phyloP scores from a whole-genome alignment of 192 early-diverging fungal species.

The Gonapodya sp. region DNA sequence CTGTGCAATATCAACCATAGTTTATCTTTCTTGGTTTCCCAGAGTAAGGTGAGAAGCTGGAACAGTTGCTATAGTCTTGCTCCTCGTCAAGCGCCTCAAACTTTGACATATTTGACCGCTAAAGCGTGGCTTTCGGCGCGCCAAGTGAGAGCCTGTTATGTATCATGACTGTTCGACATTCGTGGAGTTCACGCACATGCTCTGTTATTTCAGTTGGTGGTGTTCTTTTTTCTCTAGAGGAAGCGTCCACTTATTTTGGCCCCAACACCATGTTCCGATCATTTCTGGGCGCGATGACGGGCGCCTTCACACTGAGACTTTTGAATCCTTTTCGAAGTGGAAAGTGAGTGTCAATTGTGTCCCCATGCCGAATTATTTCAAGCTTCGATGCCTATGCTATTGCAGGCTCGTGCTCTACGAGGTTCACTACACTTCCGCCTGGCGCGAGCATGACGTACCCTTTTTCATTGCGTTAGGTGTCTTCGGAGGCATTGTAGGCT shows the following conservation, averaged over 20 bases:
- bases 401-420: conserved; percentile 60
- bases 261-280: conserved; percentile 90
- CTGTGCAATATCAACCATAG: background rate
- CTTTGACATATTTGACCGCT: too few relatives aligned
- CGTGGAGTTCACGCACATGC: too few relatives aligned
- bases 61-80: too few relatives aligned
- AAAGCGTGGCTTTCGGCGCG: background rate
- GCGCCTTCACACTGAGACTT: conserved; percentile 68
- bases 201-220: conserved; percentile 78
- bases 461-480: conserved; percentile 76
- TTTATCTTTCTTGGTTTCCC: background rate
- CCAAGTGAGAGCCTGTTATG: background rate
- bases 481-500: conserved; percentile 71
- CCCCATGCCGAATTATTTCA: too few relatives aligned
- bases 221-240: conserved; percentile 84
- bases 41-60: background rate
- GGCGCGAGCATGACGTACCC: conserved; percentile 84
- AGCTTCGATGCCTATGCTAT: too few relatives aligned
- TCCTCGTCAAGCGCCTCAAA: too few relatives aligned
- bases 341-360: conserved; percentile 38
- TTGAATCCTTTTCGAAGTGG: conserved; percentile 69
- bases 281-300: conserved; percentile 87
- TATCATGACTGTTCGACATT: too few relatives aligned
- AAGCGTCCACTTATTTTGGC: conserved; percentile 54
- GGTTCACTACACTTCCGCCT: conserved; percentile 75